Evolutionary conservation across 2,329 filamentous ascomycete genomes (phyloP).

Genomic region (Mollisia scopiformis): DNA sequence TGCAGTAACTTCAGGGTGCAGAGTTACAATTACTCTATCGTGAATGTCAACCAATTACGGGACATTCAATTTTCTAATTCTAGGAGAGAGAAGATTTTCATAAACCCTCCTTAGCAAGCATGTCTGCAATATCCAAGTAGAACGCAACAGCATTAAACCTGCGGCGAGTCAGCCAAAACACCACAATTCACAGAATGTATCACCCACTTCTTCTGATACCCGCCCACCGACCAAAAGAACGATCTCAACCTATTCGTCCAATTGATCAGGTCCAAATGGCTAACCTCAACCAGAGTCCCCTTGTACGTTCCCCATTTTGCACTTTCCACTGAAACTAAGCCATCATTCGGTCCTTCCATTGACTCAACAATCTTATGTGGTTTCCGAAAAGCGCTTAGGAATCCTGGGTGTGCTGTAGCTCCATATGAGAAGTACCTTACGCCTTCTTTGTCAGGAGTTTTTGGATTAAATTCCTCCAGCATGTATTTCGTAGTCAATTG

Average conservation of each 20-base stretch:
- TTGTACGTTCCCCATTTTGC: conserved; percentile 66
- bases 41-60: neutral
- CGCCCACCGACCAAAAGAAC: conserved; percentile 55
- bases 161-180: conserved; percentile 13
- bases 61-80: neutral
- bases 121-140: conserved; percentile 68
- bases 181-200: neutral
- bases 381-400: conserved; percentile 64
- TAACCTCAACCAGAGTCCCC: conserved; percentile 63
- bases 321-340: conserved; percentile 67
- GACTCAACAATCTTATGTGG: conserved; percentile 53
- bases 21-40: neutral
- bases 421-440: conserved; percentile 68
- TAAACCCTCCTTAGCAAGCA: conserved; percentile 69
- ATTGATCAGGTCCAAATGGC: conserved; percentile 68
- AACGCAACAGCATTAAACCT: conserved; percentile 71
- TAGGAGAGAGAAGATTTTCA: conserved; percentile 7
- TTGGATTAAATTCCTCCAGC: conserved; percentile 60
- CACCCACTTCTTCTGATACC: conserved; percentile 55
- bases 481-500: conserved; percentile 65
- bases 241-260: conserved; percentile 66
- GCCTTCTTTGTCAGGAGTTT: conserved; percentile 52
- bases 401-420: conserved; percentile 57
- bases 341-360: conserved; percentile 64
- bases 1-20: too few relatives aligned